Conservation (phyloP, 2,329 filamentous ascomycete species). For the Claviceps citrina region DNA sequence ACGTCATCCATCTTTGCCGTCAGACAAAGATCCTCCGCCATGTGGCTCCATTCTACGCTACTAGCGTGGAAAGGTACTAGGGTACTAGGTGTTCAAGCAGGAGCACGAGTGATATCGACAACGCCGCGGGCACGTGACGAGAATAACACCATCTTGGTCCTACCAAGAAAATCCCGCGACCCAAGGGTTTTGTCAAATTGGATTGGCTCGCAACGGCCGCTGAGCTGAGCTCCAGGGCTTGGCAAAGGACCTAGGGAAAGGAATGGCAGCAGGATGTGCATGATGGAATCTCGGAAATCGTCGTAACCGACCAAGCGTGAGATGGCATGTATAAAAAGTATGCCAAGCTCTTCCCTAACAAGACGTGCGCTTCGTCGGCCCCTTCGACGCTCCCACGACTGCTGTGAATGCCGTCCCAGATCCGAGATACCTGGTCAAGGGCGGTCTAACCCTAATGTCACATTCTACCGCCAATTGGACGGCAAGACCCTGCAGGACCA, state of each 20-base stretch:
- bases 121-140: background rate
- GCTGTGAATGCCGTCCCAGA: background rate
- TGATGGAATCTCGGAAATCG: background rate
- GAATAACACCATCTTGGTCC: background rate
- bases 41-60: too few species aligned
- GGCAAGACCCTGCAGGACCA: background rate
- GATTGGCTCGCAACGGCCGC: background rate
- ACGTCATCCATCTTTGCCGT: too few species aligned
- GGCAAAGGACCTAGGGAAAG: background rate
- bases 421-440: background rate
- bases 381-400: background rate
- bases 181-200: background rate
- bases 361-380: background rate
- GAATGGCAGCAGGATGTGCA: too few species aligned
- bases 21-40: too few species aligned
- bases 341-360: background rate
- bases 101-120: background rate
- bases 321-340: background rate
- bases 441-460: background rate
- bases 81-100: too few species aligned
- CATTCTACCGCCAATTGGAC: slow-evolving; percentile 1
- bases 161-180: background rate
- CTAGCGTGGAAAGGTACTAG: too few species aligned
- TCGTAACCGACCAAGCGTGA: background rate
- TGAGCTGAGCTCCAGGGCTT: background rate